A percentile compares a stretch with the other conserved stretches of the same genome.
These are phyloP conservation scores for Yarrowia sp. DNA, from an alignment of 805 yeast genomes.

Conservation along the genomic window DNA sequence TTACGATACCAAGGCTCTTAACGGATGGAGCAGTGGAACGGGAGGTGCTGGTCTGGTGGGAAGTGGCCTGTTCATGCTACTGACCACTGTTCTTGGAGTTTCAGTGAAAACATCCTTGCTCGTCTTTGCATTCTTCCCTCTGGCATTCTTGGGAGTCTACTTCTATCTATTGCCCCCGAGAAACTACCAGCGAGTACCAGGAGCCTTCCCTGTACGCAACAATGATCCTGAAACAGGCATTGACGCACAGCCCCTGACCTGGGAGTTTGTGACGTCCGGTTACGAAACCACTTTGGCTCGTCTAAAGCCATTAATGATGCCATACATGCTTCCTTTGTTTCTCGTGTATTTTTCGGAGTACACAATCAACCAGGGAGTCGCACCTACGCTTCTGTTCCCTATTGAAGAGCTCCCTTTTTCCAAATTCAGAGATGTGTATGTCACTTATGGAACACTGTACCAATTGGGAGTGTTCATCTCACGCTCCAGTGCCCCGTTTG, in stretches of 20 bases:
- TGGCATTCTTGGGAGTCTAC: slow-evolving; percentile 35
- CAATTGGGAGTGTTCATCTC: slow-evolving; percentile 92
- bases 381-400: slow-evolving; percentile 84
- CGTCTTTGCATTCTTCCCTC: slow-evolving; percentile 48
- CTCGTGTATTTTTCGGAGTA: slow-evolving; percentile 85
- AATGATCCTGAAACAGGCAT: slow-evolving; percentile 1
- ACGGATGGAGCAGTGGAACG: slow-evolving; percentile 92
- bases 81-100: slow-evolving; percentile 66
- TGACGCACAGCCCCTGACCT: background rate
- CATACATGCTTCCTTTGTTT: slow-evolving; percentile 77
- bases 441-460: slow-evolving; percentile 82
- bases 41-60: slow-evolving; percentile 95
- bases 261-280: background rate
- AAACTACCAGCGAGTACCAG: background rate
- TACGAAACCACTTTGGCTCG: slow-evolving; percentile 30
- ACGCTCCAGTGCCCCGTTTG: slow-evolving; percentile 69
- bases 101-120: slow-evolving; percentile 54
- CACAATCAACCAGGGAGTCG: slow-evolving; percentile 82
- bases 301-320: slow-evolving; percentile 36
- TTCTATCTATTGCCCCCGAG: slow-evolving; percentile 35
- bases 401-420: slow-evolving; percentile 65
- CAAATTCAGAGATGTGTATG: slow-evolving; percentile 79
- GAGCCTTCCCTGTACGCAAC: background rate
- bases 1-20: slow-evolving; percentile 57
- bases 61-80: slow-evolving; percentile 57